Conservation (phyloP, 805 yeast species). For the Hanseniaspora occidentalis region DNA sequence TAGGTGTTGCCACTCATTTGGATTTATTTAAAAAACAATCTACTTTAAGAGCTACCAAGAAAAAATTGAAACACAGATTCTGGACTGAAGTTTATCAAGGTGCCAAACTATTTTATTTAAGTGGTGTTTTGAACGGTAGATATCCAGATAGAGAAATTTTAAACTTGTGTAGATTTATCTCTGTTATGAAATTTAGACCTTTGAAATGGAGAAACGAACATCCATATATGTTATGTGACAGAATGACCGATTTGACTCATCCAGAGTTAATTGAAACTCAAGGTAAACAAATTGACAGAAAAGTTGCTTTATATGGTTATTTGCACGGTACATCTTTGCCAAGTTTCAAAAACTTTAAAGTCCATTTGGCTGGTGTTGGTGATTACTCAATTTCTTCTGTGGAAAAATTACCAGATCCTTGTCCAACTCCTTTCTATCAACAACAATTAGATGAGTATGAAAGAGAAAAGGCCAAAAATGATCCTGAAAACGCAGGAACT, state of each 20-base stretch:
- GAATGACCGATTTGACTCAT: slow-evolving; percentile 89
- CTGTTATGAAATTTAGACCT: slow-evolving; percentile 98
- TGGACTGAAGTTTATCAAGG: slow-evolving; percentile 99
- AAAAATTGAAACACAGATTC: slow-evolving; percentile 81
- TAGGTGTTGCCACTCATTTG: slow-evolving; percentile 91
- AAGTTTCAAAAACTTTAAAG: slow-evolving; percentile 45
- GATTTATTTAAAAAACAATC: slow-evolving; percentile 86
- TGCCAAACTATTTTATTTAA: slow-evolving; percentile 85
- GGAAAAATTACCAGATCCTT: slow-evolving; percentile 94
- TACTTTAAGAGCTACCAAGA: slow-evolving; percentile 82
- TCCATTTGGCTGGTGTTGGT: slow-evolving; percentile 94
- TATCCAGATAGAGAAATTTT: slow-evolving; percentile 95
- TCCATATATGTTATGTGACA: slow-evolving; percentile 83
- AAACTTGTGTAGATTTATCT: slow-evolving; percentile 80
- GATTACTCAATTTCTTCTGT: slow-evolving; percentile 65
- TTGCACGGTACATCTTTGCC: slow-evolving; percentile 87
- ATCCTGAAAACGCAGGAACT: slow-evolving; percentile 29
- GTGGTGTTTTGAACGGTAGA: slow-evolving; percentile 94
- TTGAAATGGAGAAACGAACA: slow-evolving; percentile 98
- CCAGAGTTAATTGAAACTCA: slow-evolving; percentile 61
- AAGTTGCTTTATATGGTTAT: slow-evolving; percentile 86
- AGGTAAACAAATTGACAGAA: slow-evolving; percentile 76
- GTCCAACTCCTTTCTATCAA: slow-evolving; percentile 92
- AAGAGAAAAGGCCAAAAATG: slow-evolving; percentile 56
- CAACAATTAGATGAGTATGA: slow-evolving; percentile 74